phyloP scores from a whole-genome alignment of 768 basidiomycete genomes.

The Scleroderma bovista region DNA sequence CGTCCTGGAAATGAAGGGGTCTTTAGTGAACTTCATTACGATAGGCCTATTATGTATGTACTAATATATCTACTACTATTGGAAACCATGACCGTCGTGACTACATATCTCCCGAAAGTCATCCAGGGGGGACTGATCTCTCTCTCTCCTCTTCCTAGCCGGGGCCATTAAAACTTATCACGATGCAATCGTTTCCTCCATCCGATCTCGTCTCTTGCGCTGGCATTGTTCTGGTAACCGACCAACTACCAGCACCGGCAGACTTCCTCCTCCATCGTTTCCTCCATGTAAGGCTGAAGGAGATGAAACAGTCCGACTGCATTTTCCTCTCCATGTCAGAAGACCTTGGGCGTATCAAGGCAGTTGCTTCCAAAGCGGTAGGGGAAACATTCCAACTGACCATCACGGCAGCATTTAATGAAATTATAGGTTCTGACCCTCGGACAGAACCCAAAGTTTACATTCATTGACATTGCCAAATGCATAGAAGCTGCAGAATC shows the following conservation, averaged over 20 bases:
- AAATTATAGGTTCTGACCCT: constrained; percentile 30
- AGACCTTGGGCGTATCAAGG: constrained; percentile 53
- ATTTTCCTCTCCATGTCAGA: constrained; percentile 57
- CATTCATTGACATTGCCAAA: constrained; percentile 50
- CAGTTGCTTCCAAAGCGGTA: constrained; percentile 60
- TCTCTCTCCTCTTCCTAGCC: neutral
- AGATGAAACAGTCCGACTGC: constrained; percentile 28
- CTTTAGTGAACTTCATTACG: too few species aligned
- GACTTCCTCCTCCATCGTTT: constrained; percentile 65
- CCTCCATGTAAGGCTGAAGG: constrained; percentile 49
- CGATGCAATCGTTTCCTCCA: constrained; percentile 46
- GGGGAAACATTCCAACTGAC: constrained; percentile 19
- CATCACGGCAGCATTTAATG: constrained; percentile 5
- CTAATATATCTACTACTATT: too few species aligned
- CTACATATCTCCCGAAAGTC: too few species aligned
- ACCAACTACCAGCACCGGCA: constrained; percentile 63
- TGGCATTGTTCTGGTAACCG: constrained; percentile 59
- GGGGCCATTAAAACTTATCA: neutral
- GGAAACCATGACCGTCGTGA: too few species aligned
- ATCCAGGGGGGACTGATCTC: too few species aligned
- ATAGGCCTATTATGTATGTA: too few species aligned
- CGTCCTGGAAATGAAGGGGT: too few species aligned
- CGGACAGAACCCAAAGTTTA: constrained; percentile 35
- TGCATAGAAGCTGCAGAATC: constrained; percentile 23
- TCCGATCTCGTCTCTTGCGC: constrained; percentile 45